phyloP scores from a whole-genome alignment of 495 filamentous ascomycete species.

The Talaromyces borbonicus region DNA sequence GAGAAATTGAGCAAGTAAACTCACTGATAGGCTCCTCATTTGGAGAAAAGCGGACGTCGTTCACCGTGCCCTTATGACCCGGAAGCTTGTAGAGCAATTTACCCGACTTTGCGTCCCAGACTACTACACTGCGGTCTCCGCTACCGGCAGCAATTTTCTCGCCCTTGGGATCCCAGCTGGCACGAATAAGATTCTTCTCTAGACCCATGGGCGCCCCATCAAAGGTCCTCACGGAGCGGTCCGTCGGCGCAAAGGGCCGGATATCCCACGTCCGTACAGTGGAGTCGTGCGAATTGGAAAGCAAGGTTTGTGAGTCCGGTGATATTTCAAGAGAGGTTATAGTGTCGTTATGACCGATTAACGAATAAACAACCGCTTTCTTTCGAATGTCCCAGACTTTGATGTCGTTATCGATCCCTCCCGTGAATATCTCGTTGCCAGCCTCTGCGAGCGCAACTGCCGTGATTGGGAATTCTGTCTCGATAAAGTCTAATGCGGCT shows the following conservation, averaged over 20 bases:
- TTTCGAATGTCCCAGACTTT: conserved; percentile 96
- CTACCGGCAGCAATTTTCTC: conserved; percentile 82
- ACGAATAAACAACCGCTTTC: conserved; percentile 73
- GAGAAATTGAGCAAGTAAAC: conserved; percentile 35
- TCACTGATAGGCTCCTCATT: conserved; percentile 77
- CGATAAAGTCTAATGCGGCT: conserved; percentile 72
- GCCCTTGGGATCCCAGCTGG: conserved; percentile 84
- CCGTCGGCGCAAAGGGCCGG: conserved; percentile 80
- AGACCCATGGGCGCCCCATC: conserved; percentile 79
- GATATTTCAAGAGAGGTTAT: conserved; percentile 83
- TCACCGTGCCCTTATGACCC: conserved; percentile 91
- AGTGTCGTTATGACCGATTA: conserved; percentile 86
- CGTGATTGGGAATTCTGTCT: conserved; percentile 89
- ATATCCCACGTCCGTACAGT: conserved; percentile 96
- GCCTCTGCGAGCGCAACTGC: conserved; percentile 84
- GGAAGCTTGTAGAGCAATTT: conserved; percentile 92
- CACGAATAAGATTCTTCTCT: conserved; percentile 86
- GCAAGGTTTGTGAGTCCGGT: conserved; percentile 78
- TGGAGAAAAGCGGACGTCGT: conserved; percentile 86
- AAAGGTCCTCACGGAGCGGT: conserved; percentile 74
- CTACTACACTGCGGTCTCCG: conserved; percentile 79
- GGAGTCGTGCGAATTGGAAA: conserved; percentile 89
- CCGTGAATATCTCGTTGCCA: conserved; percentile 90
- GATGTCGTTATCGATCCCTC: conserved; percentile 94
- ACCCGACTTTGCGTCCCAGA: conserved; percentile 76